These are phyloP conservation scores for Simplicillium sp. DNA, from an alignment of 2,329 filamentous ascomycete species.

Conservation along the genomic window DNA sequence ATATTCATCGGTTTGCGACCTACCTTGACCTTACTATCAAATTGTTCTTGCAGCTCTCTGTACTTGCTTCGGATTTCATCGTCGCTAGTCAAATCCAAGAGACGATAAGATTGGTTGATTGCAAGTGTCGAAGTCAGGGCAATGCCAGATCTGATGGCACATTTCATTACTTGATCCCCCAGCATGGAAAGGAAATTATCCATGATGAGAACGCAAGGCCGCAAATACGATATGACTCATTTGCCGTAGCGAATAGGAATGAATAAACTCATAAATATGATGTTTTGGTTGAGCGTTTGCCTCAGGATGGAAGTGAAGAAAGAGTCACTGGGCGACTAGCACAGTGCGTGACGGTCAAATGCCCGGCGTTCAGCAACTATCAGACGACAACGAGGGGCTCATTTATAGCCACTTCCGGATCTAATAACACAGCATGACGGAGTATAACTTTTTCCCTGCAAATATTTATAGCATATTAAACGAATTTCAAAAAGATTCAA, in stretches of 20 bases:
- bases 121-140: constrained; percentile 78
- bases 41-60: constrained; percentile 56
- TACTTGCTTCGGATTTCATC: constrained; percentile 60
- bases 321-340: not conserved
- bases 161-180: constrained; percentile 72
- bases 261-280: too few species aligned
- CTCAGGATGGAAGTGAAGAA: too few species aligned
- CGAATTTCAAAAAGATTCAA: too few species aligned
- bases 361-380: too few species aligned
- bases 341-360: not conserved
- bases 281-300: too few species aligned
- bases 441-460: too few species aligned
- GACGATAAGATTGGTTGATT: constrained; percentile 68
- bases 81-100: constrained; percentile 71
- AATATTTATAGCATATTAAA: too few species aligned
- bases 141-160: constrained; percentile 82
- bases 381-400: not conserved
- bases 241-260: too few species aligned
- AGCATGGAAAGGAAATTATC: constrained; percentile 51
- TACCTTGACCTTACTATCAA: constrained; percentile 80
- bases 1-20: constrained; percentile 4
- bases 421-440: too few species aligned
- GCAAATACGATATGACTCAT: too few species aligned
- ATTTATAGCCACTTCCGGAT: constrained; percentile 1
- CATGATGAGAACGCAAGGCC: constrained; percentile 38